A percentile compares a stretch with the other conserved stretches of the same genome.
Conservation (phyloP, 352 stramenopile species). For the Albugo candida region DNA sequence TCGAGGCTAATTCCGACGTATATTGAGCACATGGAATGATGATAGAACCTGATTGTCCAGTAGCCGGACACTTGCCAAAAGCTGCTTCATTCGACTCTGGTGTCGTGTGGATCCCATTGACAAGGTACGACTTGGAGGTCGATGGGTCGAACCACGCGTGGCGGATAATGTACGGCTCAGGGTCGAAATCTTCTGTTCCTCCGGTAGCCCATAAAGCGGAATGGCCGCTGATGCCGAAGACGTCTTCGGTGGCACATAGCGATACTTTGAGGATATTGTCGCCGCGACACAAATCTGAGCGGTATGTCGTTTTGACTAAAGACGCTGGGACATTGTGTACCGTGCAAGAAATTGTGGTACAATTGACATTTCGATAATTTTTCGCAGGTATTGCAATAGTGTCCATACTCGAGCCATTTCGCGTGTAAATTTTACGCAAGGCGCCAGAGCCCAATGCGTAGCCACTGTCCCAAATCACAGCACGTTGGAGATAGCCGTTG, state of each 20-base stretch:
- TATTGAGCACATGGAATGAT: conserved; percentile 41
- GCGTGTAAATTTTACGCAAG: conserved; percentile 33
- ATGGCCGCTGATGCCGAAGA: conserved; percentile 12
- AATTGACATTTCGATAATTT: conserved; percentile 30
- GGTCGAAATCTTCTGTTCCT: conserved; percentile 23
- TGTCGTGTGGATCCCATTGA: conserved; percentile 36
- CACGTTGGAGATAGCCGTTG: conserved; percentile 28
- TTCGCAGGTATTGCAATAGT: conserved; percentile 38
- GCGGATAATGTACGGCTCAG: conserved; percentile 27
- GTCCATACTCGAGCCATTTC: conserved; percentile 39
- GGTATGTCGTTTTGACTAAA: conserved; percentile 5
- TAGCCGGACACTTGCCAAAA: conserved; percentile 24
- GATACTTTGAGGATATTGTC: conserved; percentile 18
- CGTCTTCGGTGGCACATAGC: conserved; percentile 31
- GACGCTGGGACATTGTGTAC: conserved; percentile 6
- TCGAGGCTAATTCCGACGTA: conserved; percentile 12
- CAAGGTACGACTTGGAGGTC: conserved; percentile 15
- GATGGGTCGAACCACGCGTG: conserved; percentile 17
- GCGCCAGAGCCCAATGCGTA: conserved; percentile 20
- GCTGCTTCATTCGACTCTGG: conserved; percentile 16
- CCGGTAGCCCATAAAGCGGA: conserved; percentile 36
- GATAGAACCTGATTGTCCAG: conserved; percentile 17
- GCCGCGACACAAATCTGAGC: conserved; percentile 22
- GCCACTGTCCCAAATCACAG: conserved; percentile 44
- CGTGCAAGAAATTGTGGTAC: conserved; percentile 14